Evolutionary conservation across 139 green algal species (phyloP).

Genomic region (Chlamydomonas applanata): DNA sequence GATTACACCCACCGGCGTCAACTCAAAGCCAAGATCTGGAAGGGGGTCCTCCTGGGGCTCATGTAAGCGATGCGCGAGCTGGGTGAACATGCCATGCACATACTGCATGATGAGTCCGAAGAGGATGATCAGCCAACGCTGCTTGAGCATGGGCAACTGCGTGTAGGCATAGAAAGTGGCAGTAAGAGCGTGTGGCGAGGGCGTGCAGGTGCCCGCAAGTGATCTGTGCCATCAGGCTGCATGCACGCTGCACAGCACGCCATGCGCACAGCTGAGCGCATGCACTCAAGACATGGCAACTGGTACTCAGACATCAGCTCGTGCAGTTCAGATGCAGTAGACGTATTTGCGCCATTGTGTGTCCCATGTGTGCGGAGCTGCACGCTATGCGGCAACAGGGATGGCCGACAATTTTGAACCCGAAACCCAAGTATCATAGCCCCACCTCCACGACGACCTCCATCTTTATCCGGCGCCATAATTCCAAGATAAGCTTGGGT

Average conservation of each 20-base stretch:
- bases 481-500: not conserved
- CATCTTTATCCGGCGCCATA: slow-evolving; percentile 43
- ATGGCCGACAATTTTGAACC: not conserved
- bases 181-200: not conserved
- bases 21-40: slow-evolving; percentile 73
- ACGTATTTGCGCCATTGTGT: no score
- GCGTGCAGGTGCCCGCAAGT: not conserved
- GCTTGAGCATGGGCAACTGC: slow-evolving; percentile 76
- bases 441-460: slow-evolving; percentile 65
- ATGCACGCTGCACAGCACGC: no score
- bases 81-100: slow-evolving; percentile 85
- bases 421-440: not conserved
- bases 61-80: slow-evolving; percentile 82
- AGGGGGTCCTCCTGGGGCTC: slow-evolving; percentile 63
- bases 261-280: no score
- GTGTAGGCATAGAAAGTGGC: not conserved
- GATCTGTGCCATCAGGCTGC: no score
- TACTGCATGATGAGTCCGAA: slow-evolving; percentile 84
- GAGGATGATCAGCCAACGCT: slow-evolving; percentile 72
- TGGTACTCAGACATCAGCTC: no score
- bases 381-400: not conserved
- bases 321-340: no score
- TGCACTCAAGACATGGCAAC: no score
- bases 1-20: slow-evolving; percentile 67
- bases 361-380: not conserved